Conservation (phyloP, 2,329 filamentous ascomycete species). For the Phialemonium atrogriseum region DNA sequence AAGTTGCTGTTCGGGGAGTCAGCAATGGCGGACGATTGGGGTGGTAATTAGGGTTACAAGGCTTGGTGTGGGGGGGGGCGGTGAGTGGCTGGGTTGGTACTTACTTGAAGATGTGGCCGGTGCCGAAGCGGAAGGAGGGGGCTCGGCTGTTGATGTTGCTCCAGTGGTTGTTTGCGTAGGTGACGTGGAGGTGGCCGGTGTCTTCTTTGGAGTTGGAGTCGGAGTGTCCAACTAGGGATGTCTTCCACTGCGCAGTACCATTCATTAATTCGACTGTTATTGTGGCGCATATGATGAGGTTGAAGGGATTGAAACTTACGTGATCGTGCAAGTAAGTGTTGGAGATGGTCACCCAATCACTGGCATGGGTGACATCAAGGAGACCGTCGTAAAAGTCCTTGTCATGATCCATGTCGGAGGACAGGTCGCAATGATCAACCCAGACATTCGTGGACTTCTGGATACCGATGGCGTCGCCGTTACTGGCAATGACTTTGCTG, state of each 20-base stretch:
- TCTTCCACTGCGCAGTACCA: constrained; percentile 30
- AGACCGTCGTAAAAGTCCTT: constrained; percentile 67
- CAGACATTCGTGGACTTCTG: constrained; percentile 51
- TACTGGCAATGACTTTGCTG: constrained; percentile 43
- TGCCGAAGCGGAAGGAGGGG: constrained; percentile 59
- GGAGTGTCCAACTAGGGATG: constrained; percentile 51
- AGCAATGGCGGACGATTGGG: too few relatives aligned
- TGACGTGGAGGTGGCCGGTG: constrained; percentile 52
- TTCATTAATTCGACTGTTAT: background rate
- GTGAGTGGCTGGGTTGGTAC: too few relatives aligned
- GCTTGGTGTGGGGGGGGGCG: too few relatives aligned
- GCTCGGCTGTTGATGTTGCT: constrained; percentile 54
- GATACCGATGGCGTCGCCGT: constrained; percentile 53
- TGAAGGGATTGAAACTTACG: background rate
- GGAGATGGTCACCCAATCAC: constrained; percentile 50
- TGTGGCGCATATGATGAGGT: background rate
- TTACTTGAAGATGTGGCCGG: constrained; percentile 41
- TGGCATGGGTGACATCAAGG: constrained; percentile 53
- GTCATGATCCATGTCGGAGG: constrained; percentile 47
- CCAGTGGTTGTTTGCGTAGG: constrained; percentile 61
- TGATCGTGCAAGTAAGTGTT: constrained; percentile 32
- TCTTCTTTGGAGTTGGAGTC: constrained; percentile 52
- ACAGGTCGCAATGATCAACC: constrained; percentile 61
- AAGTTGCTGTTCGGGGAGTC: constrained; percentile 48
- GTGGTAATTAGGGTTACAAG: too few relatives aligned